Evolutionary conservation across 2,329 filamentous ascomycete genomes (phyloP).

Genomic region (Dryadomyces quercus-mongolicae): DNA sequence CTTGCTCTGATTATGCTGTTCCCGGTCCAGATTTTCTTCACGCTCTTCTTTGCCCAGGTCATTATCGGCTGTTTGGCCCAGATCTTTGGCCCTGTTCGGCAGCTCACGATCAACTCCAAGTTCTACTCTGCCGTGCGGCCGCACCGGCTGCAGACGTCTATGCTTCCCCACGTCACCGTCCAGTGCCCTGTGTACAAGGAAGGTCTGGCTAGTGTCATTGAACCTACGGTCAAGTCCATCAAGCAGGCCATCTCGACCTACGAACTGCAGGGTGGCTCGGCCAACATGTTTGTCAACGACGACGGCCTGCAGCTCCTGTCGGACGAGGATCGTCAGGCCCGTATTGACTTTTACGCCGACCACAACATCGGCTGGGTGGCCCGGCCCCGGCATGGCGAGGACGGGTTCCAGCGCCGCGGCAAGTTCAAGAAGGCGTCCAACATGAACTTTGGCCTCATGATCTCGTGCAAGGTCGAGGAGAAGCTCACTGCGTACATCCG

Average conservation of each 20-base stretch:
- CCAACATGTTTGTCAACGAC: conserved; percentile 67
- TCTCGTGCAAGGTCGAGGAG: conserved; percentile 59
- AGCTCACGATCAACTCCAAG: conserved; percentile 65
- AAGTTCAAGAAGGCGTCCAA: conserved; percentile 63
- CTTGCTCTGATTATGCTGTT: conserved; percentile 53
- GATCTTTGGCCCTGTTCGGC: conserved; percentile 61
- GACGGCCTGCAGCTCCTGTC: conserved; percentile 58
- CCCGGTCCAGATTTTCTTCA: conserved; percentile 69
- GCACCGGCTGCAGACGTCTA: conserved; percentile 40
- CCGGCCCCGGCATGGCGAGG: conserved; percentile 49
- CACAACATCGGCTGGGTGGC: conserved; percentile 60
- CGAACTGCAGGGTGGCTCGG: conserved; percentile 65
- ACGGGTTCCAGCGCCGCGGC: conserved; percentile 49
- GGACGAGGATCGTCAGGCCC: conserved; percentile 47
- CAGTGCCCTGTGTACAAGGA: conserved; percentile 88
- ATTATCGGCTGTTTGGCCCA: conserved; percentile 66
- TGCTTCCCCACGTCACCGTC: conserved; percentile 64
- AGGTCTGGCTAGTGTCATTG: conserved; percentile 61
- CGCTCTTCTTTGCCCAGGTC: conserved; percentile 69
- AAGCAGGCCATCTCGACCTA: conserved; percentile 69
- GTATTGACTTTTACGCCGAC: conserved; percentile 57
- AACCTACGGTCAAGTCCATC: conserved; percentile 64
- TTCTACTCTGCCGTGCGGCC: conserved; percentile 68
- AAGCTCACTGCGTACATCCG: conserved; percentile 48
- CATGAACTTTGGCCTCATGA: conserved; percentile 60